Conservation (phyloP, 495 filamentous ascomycete species). For the Terfezia claveryi region DNA sequence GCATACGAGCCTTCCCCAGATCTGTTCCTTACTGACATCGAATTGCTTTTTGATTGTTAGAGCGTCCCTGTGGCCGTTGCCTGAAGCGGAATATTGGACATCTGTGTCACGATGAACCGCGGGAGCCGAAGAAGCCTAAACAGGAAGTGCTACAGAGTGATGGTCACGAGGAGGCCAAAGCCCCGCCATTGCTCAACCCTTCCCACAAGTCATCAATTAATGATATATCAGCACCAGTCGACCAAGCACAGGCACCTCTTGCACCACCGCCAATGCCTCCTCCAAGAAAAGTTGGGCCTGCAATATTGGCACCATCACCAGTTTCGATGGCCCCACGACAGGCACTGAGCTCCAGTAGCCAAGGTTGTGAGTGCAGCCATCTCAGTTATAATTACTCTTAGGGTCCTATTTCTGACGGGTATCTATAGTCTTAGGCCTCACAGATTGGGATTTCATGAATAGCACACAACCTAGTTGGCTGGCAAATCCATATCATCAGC, state of each 20-base stretch:
- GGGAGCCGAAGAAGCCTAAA: constrained; percentile 61
- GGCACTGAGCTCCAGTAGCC: constrained; percentile 31
- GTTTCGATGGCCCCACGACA: constrained; percentile 22
- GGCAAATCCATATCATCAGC: constrained; percentile 45
- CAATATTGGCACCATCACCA: constrained; percentile 24
- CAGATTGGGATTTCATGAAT: constrained; percentile 36
- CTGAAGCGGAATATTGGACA: constrained; percentile 98
- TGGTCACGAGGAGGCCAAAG: constrained; percentile 36
- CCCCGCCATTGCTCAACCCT: constrained; percentile 21
- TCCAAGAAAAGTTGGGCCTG: constrained; percentile 12
- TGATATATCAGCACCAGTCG: constrained; percentile 17
- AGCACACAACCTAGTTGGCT: constrained; percentile 11
- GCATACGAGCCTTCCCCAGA: too few relatives aligned
- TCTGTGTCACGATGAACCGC: constrained; percentile 92
- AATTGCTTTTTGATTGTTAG: constrained; percentile 31
- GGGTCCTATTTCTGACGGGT: not conserved
- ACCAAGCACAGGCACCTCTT: constrained; percentile 12
- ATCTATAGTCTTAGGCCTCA: constrained; percentile 37
- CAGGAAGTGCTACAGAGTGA: constrained; percentile 31
- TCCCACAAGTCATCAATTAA: not conserved
- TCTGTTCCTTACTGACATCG: too few relatives aligned
- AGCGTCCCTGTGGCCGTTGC: constrained; percentile 89
- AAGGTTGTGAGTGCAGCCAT: constrained; percentile 44
- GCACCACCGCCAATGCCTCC: constrained; percentile 18
- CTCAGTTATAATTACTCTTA: constrained; percentile 2